Evolutionary conservation across 345 rosid genomes (phyloP), one percentile per base, ranked within the genome.

Genomic region (Citropsis articulata): DNA sequence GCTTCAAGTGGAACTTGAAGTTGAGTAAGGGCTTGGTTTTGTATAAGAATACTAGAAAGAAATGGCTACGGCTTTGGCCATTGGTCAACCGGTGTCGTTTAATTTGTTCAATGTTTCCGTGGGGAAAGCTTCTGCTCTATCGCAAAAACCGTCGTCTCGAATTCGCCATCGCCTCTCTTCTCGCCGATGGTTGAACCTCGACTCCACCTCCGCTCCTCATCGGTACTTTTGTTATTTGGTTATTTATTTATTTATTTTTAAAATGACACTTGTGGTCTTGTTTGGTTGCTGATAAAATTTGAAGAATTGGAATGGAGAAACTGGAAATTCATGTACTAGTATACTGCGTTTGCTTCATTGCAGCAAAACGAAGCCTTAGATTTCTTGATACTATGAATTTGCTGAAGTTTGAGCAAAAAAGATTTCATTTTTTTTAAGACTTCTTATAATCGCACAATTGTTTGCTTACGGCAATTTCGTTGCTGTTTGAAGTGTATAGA

Each of bases 151-250:
- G 82, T 77, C 90, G 74, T 78, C 79, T 70, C 67, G 91, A 81
- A 59, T 90, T 79, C 89, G 90, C 85, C 67, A 79, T 92, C 84
- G 91, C 85, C 74, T 91, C 89, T 24, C 90, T 85, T 78, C 88
- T 92, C 77, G 91, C 80, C 82, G 83, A 87, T 77, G 98, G 91
- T 75, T 90, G 89, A 93, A 73, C 72, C 83, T 75, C 53, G 62
- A 61, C 31, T n/a, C 82, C 40, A 60, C 66, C 64, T 66, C 72
- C 36, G 61, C 79, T 66, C 79, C 81, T 5, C 82, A 60, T 83
- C 84, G 90, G 93, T 90, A 53, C 21, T 5, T 24, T 19, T 62
- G 16, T 40, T 2, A 1, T 13, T 24, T 69, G 21, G 62, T 31
- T 4, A 22, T 42, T 14, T 42, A 45, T 42, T 14, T 42, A 45